phyloP scores from a whole-genome alignment of 228 moss, liverwort and hornwort genomes.

The Sphagnum magellanicum region DNA sequence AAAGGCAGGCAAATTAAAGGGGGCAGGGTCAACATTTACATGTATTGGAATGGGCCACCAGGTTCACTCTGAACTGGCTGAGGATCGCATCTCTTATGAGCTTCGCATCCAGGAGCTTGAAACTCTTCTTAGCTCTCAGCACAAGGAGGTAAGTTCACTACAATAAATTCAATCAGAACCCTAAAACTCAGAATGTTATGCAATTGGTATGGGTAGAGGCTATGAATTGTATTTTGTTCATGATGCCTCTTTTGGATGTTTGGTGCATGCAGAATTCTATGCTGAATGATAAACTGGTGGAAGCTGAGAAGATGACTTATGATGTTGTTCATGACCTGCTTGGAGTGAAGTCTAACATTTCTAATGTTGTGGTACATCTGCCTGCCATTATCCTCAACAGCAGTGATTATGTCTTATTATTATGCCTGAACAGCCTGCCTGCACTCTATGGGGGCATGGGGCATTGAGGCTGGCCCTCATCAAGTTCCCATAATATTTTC shows the following conservation, averaged over 20 bases:
- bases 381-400: not conserved
- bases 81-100: constrained; percentile 56
- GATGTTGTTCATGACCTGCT: constrained; percentile 79
- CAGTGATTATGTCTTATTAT: constrained; percentile 1
- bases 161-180: too few species aligned
- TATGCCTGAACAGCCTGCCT: not conserved
- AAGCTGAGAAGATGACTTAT: constrained; percentile 90
- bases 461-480: not conserved
- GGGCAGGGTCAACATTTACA: constrained; percentile 74
- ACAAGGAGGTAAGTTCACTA: constrained; percentile 55
- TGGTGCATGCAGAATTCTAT: constrained; percentile 1
- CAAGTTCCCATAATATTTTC: not conserved
- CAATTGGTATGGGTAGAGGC: not conserved
- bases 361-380: constrained; percentile 67
- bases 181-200: too few species aligned
- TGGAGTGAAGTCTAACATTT: constrained; percentile 82
- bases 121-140: constrained; percentile 48
- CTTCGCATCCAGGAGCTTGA: constrained; percentile 74
- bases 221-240: constrained; percentile 13
- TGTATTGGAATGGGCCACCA: constrained; percentile 81
- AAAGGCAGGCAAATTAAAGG: constrained; percentile 48
- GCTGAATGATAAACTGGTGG: constrained; percentile 64
- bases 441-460: too few species aligned
- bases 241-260: constrained; percentile 22
- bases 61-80: constrained; percentile 61